Evolutionary conservation across 768 basidiomycete species (phyloP), one percentile per base, ranked within the genome.

Genomic region (Piloderma croceum): DNA sequence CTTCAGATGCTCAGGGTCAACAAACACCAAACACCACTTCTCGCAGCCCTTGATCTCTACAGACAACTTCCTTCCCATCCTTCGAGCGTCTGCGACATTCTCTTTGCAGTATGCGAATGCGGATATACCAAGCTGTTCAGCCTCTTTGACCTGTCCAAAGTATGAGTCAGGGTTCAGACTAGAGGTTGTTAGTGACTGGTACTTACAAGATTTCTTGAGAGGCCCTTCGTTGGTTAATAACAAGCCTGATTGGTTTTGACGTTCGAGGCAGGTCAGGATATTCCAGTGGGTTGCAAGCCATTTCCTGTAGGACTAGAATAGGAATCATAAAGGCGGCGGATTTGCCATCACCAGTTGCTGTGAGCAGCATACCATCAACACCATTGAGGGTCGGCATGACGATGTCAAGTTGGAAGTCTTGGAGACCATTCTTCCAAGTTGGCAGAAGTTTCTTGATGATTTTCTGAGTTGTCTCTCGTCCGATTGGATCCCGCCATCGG

Each of bases 401-500:
- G 11, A 49, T 19, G 2, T 45, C 41, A 1, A 45, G 35, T 31
- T 52, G 51, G 19, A 37, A 9, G 4, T 43, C 43, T 31, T 40
- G 42, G 3, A 53, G 40, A 1, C 51, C 51, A 9, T 49, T 32
- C 9, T 20, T 43, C 51, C 48, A 53, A n/a, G 42, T 24, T 2
- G 48, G 48, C 6, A 53, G 38, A 20, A 31, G 20, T 3, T 44
- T 41, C 32, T 48, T 40, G n/a, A 50, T 40, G n/a, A 53, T 53
- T 18, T 24, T 11, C 18, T 43, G 41, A 25, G 49, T 37, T 3
- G 48, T 52, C 6, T 42, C 22, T 9, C 21, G 42, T 1, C 51
- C 51, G 7, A 22, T 13, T 7, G 43, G 45, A 20, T 38, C 43
- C 15, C 39, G 25, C 48, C 51, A 52, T 5, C 42, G 40, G n/a